phyloP scores from a whole-genome alignment of 1,284 basidiomycete genomes.

The Termitomyces sp. region DNA sequence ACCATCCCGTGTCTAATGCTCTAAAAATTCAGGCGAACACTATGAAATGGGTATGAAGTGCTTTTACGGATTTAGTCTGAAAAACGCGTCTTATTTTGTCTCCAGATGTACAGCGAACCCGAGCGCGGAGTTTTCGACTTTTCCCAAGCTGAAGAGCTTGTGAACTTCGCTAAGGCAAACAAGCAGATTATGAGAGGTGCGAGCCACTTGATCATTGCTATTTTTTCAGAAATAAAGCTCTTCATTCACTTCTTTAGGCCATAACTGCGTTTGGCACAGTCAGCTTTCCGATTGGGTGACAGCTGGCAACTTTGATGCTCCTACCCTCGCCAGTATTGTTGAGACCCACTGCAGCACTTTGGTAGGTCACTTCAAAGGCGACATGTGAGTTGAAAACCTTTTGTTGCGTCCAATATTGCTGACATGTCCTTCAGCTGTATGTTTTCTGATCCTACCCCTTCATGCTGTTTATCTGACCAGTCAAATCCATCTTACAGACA shows the following conservation, averaged over 20 bases:
- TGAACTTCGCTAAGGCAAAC: background rate
- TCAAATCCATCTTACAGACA: background rate
- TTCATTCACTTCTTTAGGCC: slow-evolving; percentile 25
- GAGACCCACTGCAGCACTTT: slow-evolving; percentile 42
- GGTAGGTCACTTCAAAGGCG: slow-evolving; percentile 44
- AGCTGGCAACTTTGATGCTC: slow-evolving; percentile 35
- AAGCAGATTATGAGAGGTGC: slow-evolving; percentile 3
- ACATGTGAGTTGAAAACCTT: slow-evolving; percentile 35
- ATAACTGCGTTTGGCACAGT: slow-evolving; percentile 53
- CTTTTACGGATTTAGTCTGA: background rate
- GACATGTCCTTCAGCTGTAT: slow-evolving; percentile 20
- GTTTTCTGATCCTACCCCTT: slow-evolving; percentile 6
- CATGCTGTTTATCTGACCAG: background rate
- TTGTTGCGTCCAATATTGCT: background rate
- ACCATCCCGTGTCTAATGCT: background rate
- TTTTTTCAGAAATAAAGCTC: background rate
- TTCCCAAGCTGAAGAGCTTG: background rate
- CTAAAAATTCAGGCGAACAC: slow-evolving; percentile 7
- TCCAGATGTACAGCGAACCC: slow-evolving; percentile 2
- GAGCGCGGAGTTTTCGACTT: slow-evolving; percentile 6
- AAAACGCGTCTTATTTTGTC: background rate
- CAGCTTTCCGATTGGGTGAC: slow-evolving; percentile 51
- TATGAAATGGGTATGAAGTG: slow-evolving; percentile 14
- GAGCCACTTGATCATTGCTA: background rate
- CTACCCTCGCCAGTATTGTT: slow-evolving; percentile 40